Evolutionary conservation across 352 stramenopile genomes (phyloP), one percentile per base, ranked within the genome.

Genomic region (Thalassiosira livingstoniorum): DNA sequence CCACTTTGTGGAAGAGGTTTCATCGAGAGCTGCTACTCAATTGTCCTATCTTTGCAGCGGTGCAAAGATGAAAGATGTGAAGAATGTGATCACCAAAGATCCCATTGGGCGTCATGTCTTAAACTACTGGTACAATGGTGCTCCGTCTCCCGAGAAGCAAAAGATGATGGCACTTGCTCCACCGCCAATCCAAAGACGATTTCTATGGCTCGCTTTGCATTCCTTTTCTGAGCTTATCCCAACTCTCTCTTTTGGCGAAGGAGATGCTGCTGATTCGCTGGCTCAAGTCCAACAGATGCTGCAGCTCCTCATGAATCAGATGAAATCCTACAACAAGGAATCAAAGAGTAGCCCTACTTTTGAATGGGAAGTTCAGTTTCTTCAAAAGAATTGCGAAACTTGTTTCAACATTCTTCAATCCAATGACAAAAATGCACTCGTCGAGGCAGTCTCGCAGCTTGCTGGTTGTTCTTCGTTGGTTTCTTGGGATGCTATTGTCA

Each of bases 201-300:
- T 83, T 67, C 67, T 83, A 0, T 83, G 82, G 82, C 25, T 85
- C 42, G 75, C 82, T 18, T 73, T 88, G 31, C 31, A 67, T 43
- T 72, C 82, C 0, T 58, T 74, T 54, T 81, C 76, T 11, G 64
- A 88, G 23, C 29, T 47, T 47, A n/a, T n/a, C n/a, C n/a, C n/a
- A n/a, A n/a, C n/a, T n/a, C 64, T 81, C 37, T 64, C 55, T n/a
- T 51, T 42, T 25, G 31, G 65, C 1, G 32, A 37, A 39, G 23
- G 31, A 25, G 61, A 69, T 25, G 23, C 34, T 2, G 37, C 34
- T 34, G 31, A 34, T 37, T 11, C 25, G 10, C 34, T 55, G 34
- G 42, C 13, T 34, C 2, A 54, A 63, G 37, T 42, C 29, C 45
- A 61, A 34, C 51, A 47, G 55, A 21, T 87, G 4, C 54, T 78